phyloP scores from a whole-genome alignment of 176 grass and related monocot genomes.

The Oryza nivara region DNA sequence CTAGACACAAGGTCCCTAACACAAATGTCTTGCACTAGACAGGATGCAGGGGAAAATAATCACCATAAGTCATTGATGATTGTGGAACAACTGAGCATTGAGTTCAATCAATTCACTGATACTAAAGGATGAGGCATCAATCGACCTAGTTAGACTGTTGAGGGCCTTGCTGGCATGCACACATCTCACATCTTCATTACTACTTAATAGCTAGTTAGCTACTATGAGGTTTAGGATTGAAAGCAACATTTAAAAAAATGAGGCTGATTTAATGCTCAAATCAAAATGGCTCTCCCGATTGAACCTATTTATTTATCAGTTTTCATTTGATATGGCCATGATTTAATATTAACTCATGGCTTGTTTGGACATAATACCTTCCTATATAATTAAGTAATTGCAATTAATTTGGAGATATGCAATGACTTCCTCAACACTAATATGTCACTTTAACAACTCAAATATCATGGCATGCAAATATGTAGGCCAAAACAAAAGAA shows the following conservation, averaged over 20 bases:
- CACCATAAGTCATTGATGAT: neutral
- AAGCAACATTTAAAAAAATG: neutral
- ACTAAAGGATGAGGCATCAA: neutral
- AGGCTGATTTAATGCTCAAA: neutral
- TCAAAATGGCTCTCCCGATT: neutral
- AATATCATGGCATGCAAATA: constrained; percentile 32
- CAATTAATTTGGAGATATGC: neutral
- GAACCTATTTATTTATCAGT: neutral
- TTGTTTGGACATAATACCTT: neutral
- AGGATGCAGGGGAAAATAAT: constrained; percentile 2
- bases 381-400: constrained; percentile 7
- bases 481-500: neutral
- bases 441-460: constrained; percentile 5
- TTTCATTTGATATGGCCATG: neutral
- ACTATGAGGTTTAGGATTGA: constrained; percentile 3
- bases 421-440: neutral
- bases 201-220: neutral
- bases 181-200: neutral
- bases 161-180: neutral
- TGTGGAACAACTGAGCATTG: neutral
- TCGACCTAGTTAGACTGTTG: neutral
- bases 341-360: neutral
- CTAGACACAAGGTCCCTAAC: neutral
- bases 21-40: neutral
- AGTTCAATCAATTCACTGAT: neutral